phyloP scores from a whole-genome alignment of 2,329 filamentous ascomycete species.

The Venturia oleaginea region DNA sequence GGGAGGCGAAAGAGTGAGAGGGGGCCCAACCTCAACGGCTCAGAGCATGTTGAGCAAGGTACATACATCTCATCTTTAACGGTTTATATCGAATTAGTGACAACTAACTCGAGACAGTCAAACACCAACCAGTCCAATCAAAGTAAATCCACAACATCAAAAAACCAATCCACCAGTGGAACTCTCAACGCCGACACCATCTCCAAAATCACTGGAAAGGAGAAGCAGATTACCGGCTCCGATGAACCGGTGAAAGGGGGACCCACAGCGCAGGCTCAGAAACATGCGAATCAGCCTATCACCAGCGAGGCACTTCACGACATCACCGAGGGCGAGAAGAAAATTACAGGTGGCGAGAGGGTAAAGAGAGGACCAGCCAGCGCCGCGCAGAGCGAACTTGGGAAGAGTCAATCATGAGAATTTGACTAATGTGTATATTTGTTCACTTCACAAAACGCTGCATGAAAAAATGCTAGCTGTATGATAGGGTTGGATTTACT shows the following conservation, averaged over 20 bases:
- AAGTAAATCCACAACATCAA: background rate
- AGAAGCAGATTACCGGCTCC: constrained; percentile 23
- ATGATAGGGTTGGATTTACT: too few species aligned
- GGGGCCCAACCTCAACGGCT: constrained; percentile 31
- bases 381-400: constrained; percentile 23
- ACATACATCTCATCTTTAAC: background rate
- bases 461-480: too few species aligned
- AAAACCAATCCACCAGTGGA: constrained; percentile 17
- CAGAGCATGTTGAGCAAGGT: constrained; percentile 22
- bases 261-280: constrained; percentile 24
- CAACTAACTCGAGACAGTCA: too few species aligned
- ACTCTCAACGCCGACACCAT: constrained; percentile 22
- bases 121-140: background rate
- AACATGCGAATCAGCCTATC: constrained; percentile 23
- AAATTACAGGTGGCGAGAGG: constrained; percentile 25
- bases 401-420: constrained; percentile 20
- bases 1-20: constrained; percentile 25
- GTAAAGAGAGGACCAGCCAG: constrained; percentile 25
- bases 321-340: constrained; percentile 23
- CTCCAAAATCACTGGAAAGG: constrained; percentile 23
- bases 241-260: constrained; percentile 19
- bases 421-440: too few species aligned
- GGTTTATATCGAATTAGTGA: too few species aligned
- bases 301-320: constrained; percentile 24
- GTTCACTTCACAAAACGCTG: too few species aligned